These are phyloP conservation scores for Stellera chamaejasme DNA, from an alignment of 345 rosid genomes.

Conservation along the genomic window DNA sequence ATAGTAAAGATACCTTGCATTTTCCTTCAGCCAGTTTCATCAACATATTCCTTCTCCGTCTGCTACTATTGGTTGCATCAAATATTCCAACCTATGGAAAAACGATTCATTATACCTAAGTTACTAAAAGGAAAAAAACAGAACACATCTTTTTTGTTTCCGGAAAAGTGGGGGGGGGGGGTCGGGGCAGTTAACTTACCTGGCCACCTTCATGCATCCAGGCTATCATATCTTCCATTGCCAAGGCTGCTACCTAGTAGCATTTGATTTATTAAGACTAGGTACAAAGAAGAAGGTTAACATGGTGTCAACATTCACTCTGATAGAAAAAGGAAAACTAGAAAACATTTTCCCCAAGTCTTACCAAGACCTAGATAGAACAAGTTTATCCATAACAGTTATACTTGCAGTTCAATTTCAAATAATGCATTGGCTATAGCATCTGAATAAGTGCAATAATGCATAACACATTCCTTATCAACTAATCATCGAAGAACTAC, in stretches of 20 bases:
- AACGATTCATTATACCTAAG: conserved; percentile 17
- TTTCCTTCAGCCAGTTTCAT: conserved; percentile 99
- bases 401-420: background rate
- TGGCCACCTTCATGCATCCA: conserved; percentile 99
- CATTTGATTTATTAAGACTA: conserved; percentile 73
- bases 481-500: too few species aligned
- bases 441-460: background rate
- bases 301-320: conserved; percentile 24
- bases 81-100: conserved; percentile 84
- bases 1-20: conserved; percentile 67
- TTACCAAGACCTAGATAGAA: conserved; percentile 15
- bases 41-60: conserved; percentile 86
- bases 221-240: conserved; percentile 98
- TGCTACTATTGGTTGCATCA: conserved; percentile 95
- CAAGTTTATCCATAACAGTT: conserved; percentile 1
- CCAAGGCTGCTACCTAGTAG: conserved; percentile 99
- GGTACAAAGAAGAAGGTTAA: conserved; percentile 56
- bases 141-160: background rate
- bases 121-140: conserved; percentile 11
- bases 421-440: background rate
- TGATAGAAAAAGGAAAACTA: too few species aligned
- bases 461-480: background rate
- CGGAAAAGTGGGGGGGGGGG: background rate
- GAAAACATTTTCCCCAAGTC: too few species aligned
- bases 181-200: conserved; percentile 32